Base-by-base conservation (phyloP, 805 yeast genomes). In the Myxozyma udenii region DNA sequence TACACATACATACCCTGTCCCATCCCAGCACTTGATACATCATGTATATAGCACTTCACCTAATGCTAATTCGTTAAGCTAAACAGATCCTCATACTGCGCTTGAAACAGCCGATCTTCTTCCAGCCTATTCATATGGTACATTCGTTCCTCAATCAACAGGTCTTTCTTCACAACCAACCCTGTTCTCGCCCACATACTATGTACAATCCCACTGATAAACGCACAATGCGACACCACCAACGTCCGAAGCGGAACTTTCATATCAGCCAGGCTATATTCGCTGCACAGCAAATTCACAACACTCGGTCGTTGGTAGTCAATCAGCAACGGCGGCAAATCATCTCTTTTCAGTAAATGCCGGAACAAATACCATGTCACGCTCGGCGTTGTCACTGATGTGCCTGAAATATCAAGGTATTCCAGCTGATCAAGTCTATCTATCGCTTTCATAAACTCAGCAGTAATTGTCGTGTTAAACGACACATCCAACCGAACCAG, bases 321-420 rank as follows among this genome's bases (percentile, higher is more conserved):
- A n/a, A n/a, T n/a, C n/a, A n/a, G n/a, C n/a, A n/a, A n/a, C n/a
- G n/a, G n/a, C n/a, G n/a, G n/a, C n/a, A n/a, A n/a, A n/a, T n/a
- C n/a, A n/a, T n/a, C n/a, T n/a, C n/a, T n/a, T n/a, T n/a, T n/a
- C n/a, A n/a, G n/a, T n/a, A n/a, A n/a, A n/a, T n/a, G n/a, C n/a
- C 33, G 12, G 9, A 28, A 28, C 33, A 28, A 28, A 14, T 28
- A 28, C 9, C 14, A 9, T 9, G 12, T 28, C 9, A 28, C 33
- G 14, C 33, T 28, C 33, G 33, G 9, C 33, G 33, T 14, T 28
- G 33, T 28, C 33, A 28, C 33, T 28, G 33, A 28, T 14, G 45
- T 41, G 16, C 36, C 25, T 3, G 45, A 41, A 11, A 41, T 30
- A 21, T 41, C 45, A 41, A 41, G 45, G 14, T 26, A 41, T 19